A percentile compares a stretch with the other conserved stretches of the same genome.
Conservation (phyloP, 768 basidiomycete species). For the Albatrellus ellisii region DNA sequence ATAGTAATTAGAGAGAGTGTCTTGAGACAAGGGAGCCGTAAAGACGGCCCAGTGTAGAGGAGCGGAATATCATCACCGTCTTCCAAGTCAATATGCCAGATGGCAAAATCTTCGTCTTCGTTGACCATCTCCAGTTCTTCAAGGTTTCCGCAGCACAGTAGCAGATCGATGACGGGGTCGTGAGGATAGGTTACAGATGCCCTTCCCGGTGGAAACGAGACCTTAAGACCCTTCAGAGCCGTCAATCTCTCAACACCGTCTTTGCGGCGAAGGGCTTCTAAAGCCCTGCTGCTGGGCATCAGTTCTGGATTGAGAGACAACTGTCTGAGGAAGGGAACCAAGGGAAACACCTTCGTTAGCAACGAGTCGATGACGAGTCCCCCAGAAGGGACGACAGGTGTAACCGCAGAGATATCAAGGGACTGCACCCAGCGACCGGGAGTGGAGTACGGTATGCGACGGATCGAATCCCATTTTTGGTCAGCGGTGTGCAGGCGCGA, state of each 20-base stretch:
- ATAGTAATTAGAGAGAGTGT: conserved; percentile 53
- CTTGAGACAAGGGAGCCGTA: conserved; percentile 44
- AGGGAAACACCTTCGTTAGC: conserved; percentile 49
- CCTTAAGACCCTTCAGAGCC: conserved; percentile 9
- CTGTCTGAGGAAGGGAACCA: conserved; percentile 22
- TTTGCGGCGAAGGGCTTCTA: conserved; percentile 5
- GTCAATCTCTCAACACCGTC: conserved; percentile 9
- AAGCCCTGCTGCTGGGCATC: conserved; percentile 8
- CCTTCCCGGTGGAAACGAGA: too few species aligned
- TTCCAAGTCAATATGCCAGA: neutral
- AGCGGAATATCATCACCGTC: conserved; percentile 13
- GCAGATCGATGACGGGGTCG: conserved; percentile 2
- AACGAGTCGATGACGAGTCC: conserved; percentile 46
- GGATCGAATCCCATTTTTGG: conserved; percentile 77
- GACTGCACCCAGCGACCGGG: conserved; percentile 80
- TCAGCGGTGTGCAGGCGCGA: conserved; percentile 48
- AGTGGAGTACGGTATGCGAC: conserved; percentile 74
- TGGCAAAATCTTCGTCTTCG: conserved; percentile 1
- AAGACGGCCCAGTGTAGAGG: conserved; percentile 24
- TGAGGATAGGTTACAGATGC: too few species aligned
- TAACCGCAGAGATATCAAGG: conserved; percentile 52
- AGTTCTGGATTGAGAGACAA: conserved; percentile 9
- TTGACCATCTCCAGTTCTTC: conserved; percentile 13
- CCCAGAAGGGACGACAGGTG: conserved; percentile 27
- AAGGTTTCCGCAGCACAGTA: conserved; percentile 5